These are phyloP conservation scores for Cerrena zonata DNA, from an alignment of 1,284 basidiomycete species.

Conservation along the genomic window DNA sequence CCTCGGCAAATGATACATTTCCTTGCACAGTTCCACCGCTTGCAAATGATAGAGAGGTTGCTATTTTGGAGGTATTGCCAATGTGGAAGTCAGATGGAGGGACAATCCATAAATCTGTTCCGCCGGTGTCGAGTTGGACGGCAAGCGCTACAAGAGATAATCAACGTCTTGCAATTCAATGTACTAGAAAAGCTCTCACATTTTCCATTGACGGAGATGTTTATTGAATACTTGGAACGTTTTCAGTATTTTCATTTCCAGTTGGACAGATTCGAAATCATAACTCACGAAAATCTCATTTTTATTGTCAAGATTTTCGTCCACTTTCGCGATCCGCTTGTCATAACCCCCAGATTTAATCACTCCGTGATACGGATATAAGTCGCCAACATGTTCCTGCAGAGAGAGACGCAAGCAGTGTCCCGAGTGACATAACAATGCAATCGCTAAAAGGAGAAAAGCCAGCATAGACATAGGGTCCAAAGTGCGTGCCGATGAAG, in stretches of 20 bases:
- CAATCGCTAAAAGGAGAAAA: too few species aligned
- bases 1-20: slow-evolving; percentile 20
- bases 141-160: slow-evolving; percentile 8
- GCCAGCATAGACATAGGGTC: too few species aligned
- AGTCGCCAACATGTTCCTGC: too few species aligned
- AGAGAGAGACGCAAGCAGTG: too few species aligned
- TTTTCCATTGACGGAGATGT: background rate
- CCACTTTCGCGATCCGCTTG: too few species aligned
- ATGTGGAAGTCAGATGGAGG: background rate
- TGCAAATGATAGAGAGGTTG: slow-evolving; percentile 11
- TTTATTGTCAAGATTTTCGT: background rate
- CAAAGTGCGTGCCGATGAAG: too few species aligned
- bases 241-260: background rate
- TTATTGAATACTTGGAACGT: background rate
- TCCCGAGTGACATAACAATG: too few species aligned
- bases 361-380: too few species aligned
- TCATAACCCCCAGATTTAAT: too few species aligned
- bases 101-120: slow-evolving; percentile 14
- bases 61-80: slow-evolving; percentile 8
- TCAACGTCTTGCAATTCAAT: background rate
- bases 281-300: background rate
- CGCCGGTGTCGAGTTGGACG: slow-evolving; percentile 17
- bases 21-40: slow-evolving; percentile 19
- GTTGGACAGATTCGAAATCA: background rate
- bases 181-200: background rate